Conservation (phyloP, 257 asterid species). For the Solanum medicagineum region DNA sequence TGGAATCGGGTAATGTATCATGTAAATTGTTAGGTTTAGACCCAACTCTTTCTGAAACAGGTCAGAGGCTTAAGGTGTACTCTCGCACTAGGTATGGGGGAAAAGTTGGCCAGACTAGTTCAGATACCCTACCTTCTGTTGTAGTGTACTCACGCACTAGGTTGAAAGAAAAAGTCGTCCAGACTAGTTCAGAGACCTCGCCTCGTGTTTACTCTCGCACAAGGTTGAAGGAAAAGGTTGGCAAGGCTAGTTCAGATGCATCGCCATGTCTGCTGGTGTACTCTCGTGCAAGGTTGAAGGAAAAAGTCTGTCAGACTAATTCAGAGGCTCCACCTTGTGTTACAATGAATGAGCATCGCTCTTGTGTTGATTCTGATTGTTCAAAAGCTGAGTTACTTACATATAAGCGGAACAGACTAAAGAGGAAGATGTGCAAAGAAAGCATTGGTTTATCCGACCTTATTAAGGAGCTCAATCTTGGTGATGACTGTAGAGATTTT, state of each 20-base stretch:
- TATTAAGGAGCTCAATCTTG: conserved; percentile 12
- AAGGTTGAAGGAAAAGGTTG: neutral
- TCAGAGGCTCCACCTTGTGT: neutral
- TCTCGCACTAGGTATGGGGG: conserved; percentile 5
- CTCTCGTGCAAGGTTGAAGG: neutral
- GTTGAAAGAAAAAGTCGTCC: conserved; percentile 9
- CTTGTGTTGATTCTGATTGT: neutral
- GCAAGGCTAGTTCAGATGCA: neutral
- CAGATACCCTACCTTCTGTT: neutral
- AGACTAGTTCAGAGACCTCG: neutral
- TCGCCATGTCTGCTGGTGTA: neutral
- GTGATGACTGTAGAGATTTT: conserved; percentile 5
- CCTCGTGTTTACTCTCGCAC: neutral
- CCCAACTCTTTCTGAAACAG: conserved; percentile 6
- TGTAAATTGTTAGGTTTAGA: conserved; percentile 19
- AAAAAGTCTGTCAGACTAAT: neutral
- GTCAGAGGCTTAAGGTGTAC: conserved; percentile 13
- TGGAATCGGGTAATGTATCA: conserved; percentile 15
- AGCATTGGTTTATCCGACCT: neutral
- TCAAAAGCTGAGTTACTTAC: conserved; percentile 1
- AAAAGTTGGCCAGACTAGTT: conserved; percentile 8
- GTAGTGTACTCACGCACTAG: neutral
- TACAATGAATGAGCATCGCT: neutral
- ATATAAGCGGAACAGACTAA: conserved; percentile 28
- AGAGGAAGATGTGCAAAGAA: conserved; percentile 24